Evolutionary conservation across 345 rosid species (phyloP).

Genomic region (Corymbia maculata): DNA sequence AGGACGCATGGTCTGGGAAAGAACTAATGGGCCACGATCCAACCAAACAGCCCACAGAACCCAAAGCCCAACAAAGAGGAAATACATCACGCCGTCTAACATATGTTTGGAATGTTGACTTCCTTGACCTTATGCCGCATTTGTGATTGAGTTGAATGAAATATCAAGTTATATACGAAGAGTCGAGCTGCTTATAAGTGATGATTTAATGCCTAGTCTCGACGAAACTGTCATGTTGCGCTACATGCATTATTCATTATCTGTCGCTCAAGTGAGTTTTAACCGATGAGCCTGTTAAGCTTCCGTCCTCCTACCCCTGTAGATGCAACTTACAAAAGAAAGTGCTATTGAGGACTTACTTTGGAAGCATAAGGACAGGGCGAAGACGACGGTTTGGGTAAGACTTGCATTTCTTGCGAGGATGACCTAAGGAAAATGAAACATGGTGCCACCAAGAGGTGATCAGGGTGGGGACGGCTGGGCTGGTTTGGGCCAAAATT

Average conservation of each 20-base stretch:
- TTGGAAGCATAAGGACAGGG: background rate
- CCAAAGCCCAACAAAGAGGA: background rate
- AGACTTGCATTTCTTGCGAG: background rate
- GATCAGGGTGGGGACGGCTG: background rate
- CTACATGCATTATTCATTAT: background rate
- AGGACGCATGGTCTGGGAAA: background rate
- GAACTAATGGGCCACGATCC: background rate
- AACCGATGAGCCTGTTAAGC: background rate
- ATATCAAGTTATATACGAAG: background rate
- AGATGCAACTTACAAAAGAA: background rate
- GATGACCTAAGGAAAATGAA: background rate
- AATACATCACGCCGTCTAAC: background rate
- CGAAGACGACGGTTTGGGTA: background rate
- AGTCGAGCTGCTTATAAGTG: background rate
- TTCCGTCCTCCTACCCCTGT: background rate
- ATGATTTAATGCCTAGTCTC: background rate
- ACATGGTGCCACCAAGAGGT: background rate
- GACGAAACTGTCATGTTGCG: background rate
- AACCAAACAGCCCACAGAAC: background rate
- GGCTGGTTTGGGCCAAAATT: background rate
- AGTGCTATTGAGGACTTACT: accelerated
- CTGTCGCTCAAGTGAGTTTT: background rate
- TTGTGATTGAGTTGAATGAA: background rate
- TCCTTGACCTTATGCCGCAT: background rate
- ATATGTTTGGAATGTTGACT: background rate